These are phyloP conservation scores for Hemisphaericaspora lyxosophila DNA, from an alignment of 1,139 yeast genomes.

Conservation along the genomic window DNA sequence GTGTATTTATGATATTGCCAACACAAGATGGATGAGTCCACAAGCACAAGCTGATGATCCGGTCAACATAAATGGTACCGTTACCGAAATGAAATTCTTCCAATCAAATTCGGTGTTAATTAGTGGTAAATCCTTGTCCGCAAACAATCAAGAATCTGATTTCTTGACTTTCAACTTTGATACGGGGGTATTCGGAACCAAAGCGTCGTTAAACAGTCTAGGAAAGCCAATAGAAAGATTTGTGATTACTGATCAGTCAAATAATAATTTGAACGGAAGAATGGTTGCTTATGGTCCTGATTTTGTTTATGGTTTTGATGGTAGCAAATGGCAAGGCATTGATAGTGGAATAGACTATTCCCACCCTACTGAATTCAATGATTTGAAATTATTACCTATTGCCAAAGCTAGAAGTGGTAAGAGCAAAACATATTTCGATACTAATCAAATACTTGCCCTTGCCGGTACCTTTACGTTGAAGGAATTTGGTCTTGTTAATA, in stretches of 20 bases:
- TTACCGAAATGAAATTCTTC: slow-evolving; percentile 56
- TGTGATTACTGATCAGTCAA: slow-evolving; percentile 49
- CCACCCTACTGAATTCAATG: slow-evolving; percentile 33
- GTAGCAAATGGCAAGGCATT: slow-evolving; percentile 44
- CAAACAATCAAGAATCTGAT: slow-evolving; percentile 31
- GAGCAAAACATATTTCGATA: slow-evolving; percentile 37
- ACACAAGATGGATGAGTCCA: slow-evolving; percentile 56
- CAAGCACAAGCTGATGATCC: slow-evolving; percentile 36
- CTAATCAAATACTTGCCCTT: slow-evolving; percentile 51
- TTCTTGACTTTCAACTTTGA: slow-evolving; percentile 57
- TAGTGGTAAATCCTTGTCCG: slow-evolving; percentile 55
- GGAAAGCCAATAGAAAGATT: slow-evolving; percentile 46
- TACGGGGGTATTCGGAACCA: slow-evolving; percentile 23
- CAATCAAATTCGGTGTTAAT: slow-evolving; percentile 52
- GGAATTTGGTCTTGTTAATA: slow-evolving; percentile 59
- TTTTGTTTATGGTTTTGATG: slow-evolving; percentile 51
- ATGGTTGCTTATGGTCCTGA: slow-evolving; percentile 56
- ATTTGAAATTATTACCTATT: slow-evolving; percentile 41
- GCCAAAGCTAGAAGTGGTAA: slow-evolving; percentile 30
- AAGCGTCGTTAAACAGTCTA: slow-evolving; percentile 23
- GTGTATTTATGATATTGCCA: slow-evolving; percentile 64
- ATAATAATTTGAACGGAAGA: slow-evolving; percentile 45
- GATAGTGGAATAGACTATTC: slow-evolving; percentile 36
- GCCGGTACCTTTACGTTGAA: slow-evolving; percentile 59
- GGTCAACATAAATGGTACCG: slow-evolving; percentile 47